These are phyloP conservation scores for Kazachstania psychrophila DNA, from an alignment of 805 yeast genomes.

Conservation along the genomic window DNA sequence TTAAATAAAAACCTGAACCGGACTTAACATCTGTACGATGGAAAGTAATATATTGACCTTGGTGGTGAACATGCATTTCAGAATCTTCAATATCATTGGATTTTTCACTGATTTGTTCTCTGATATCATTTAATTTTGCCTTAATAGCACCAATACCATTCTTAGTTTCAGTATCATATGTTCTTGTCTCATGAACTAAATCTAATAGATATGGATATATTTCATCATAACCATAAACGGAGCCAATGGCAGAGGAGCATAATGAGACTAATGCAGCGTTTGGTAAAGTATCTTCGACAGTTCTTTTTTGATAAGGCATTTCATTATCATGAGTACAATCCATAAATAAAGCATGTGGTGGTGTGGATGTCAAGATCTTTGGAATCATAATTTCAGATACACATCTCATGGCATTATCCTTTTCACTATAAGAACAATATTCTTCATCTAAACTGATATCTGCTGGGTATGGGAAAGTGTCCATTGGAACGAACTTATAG, in stretches of 20 bases:
- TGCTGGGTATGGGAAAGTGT: slow-evolving; percentile 62
- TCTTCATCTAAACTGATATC: slow-evolving; percentile 32
- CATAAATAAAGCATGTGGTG: slow-evolving; percentile 94
- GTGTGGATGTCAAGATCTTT: slow-evolving; percentile 49
- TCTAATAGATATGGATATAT: slow-evolving; percentile 74
- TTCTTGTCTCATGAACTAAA: slow-evolving; percentile 66
- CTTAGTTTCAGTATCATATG: slow-evolving; percentile 39
- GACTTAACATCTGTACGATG: slow-evolving; percentile 77
- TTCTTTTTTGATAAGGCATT: slow-evolving; percentile 78
- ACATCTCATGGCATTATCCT: slow-evolving; percentile 18
- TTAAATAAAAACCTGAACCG: slow-evolving; percentile 81
- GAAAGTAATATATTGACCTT: slow-evolving; percentile 83
- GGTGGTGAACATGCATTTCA: slow-evolving; percentile 92
- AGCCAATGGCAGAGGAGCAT: slow-evolving; percentile 89
- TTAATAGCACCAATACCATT: slow-evolving; percentile 75
- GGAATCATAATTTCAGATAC: slow-evolving; percentile 64
- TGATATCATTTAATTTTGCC: slow-evolving; percentile 44
- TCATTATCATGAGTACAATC: slow-evolving; percentile 97
- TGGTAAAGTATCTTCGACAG: slow-evolving; percentile 88
- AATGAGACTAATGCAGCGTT: slow-evolving; percentile 91
- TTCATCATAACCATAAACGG: slow-evolving; percentile 91
- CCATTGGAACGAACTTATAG: slow-evolving; percentile 68
- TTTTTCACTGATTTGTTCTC: slow-evolving; percentile 47
- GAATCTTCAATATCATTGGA: slow-evolving; percentile 44
- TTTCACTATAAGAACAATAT: slow-evolving; percentile 11